Base-by-base conservation (phyloP, 2,329 filamentous ascomycete genomes). In the Cryphonectria nitschkei region DNA sequence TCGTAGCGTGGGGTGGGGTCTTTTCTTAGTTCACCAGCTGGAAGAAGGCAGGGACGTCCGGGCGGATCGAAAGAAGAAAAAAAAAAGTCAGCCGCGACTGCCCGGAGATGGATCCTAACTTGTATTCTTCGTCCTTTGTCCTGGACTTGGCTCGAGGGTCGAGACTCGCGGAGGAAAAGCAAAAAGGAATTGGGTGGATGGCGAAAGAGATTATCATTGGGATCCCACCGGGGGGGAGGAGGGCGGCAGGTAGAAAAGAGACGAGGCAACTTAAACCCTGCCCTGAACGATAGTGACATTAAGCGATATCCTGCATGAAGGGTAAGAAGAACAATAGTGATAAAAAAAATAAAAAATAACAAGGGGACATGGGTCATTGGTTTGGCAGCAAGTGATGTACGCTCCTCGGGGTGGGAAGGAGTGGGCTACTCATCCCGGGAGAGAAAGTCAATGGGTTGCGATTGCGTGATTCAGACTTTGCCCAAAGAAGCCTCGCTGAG, bases 331-430 rank as follows among this genome's bases (percentile, higher is more conserved):
- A 26, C 26, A 26, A 26, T 26, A 26, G 26, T 26, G 26, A 26
- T 26, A 26, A 26, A 26, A 26, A 26, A 26, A 19, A 54, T 68
- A 63, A 50, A 69, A 70, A 70, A 68, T 72, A 64, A 71, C 71
- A 75, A 70, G 58, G 54, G 72, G 60, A 65, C 64, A 68, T 56
- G 22, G 54, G 65, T 67, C 67, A 68, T 66, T 67, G 63, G 46
- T 50, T n/a, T 46, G 46, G 46, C 19, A 19, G 46, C 7, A n/a
- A 50, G 5, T 68, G 66, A 65, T 73, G 65, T 32, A 16, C 26
- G 37, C 62, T 34, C 37, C 62, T 34, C 37, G 56, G 39, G 62
- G 26, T 26, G 26, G 68, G 29, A 63, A 56, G 34, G 56, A 41
- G 63, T 66, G 64, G 41, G 32, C n/a, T n/a, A 52, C 39, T 61